Conservation (phyloP, 2,329 filamentous ascomycete genomes). For the Ceratocystis alfenasii region DNA sequence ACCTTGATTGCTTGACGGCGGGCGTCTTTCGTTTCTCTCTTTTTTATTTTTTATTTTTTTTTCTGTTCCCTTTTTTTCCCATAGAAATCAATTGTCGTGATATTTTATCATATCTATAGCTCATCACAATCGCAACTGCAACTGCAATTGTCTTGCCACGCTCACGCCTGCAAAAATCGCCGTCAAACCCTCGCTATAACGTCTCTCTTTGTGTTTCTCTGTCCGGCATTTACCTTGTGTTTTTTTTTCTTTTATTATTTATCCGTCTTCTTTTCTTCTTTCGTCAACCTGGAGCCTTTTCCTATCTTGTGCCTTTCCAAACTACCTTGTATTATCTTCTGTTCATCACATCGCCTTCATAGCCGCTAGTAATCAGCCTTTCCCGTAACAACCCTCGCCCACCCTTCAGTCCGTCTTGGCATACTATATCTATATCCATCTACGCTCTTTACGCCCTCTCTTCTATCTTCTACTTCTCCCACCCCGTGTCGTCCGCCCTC, state of each 20-base stretch:
- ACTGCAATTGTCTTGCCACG: background rate
- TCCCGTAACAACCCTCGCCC: background rate
- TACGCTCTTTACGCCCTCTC: background rate
- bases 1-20: conserved; percentile 9
- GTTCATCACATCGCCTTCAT: background rate
- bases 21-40: background rate
- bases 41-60: background rate
- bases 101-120: background rate
- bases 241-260: too few relatives aligned
- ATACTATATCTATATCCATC: background rate
- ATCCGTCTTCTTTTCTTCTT: background rate
- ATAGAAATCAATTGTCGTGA: background rate
- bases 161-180: background rate
- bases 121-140: background rate
- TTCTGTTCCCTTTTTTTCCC: background rate
- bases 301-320: background rate
- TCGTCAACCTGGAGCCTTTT: background rate
- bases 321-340: background rate
- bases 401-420: background rate
- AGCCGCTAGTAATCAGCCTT: background rate
- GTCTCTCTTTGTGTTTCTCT: background rate
- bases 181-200: background rate
- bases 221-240: background rate
- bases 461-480: background rate
- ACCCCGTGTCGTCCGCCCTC: background rate